A percentile compares a stretch with the other conserved stretches of the same genome.
These are phyloP conservation scores for Claviceps sp. DNA, from an alignment of 2,329 filamentous ascomycete genomes.

Conservation along the genomic window DNA sequence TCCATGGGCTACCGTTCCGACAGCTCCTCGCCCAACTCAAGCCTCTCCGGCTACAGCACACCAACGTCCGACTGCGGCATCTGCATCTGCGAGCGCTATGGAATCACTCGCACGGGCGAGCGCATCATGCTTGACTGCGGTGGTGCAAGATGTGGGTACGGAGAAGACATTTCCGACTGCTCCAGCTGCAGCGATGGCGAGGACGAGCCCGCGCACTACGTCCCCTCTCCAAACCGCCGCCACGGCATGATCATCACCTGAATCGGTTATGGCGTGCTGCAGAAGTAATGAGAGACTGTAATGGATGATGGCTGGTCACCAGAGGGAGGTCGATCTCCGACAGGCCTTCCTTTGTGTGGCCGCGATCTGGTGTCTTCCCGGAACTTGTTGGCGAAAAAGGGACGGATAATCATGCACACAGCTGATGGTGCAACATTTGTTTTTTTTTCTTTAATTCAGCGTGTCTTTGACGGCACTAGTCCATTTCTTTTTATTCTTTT, in stretches of 20 bases:
- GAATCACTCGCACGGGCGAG: slow-evolving; percentile 85
- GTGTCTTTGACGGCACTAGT: slow-evolving; percentile 5
- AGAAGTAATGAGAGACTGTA: background rate
- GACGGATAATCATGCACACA: background rate
- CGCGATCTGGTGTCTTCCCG: slow-evolving; percentile 14
- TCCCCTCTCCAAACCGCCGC: slow-evolving; percentile 43
- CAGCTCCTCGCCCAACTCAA: slow-evolving; percentile 61
- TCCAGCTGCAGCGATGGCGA: slow-evolving; percentile 55
- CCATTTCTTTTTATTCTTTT: slow-evolving; percentile 9
- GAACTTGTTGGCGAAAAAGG: slow-evolving; percentile 14
- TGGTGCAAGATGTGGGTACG: slow-evolving; percentile 74
- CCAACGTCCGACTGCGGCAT: slow-evolving; percentile 61
- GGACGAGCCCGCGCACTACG: slow-evolving; percentile 28
- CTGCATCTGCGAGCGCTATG: slow-evolving; percentile 93
- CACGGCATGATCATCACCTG: slow-evolving; percentile 47
- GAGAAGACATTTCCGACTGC: slow-evolving; percentile 55
- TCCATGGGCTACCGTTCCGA: slow-evolving; percentile 59
- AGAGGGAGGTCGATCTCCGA: slow-evolving; percentile 12
- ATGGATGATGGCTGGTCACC: slow-evolving; percentile 1
- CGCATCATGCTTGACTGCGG: slow-evolving; percentile 95
- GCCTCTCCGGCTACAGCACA: slow-evolving; percentile 65
- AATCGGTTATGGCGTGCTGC: slow-evolving; percentile 4
- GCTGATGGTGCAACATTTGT: slow-evolving; percentile 3
- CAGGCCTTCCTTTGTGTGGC: slow-evolving; percentile 20
- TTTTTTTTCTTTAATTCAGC: background rate